These are phyloP conservation scores for Fimicolochytrium jonesii DNA, from an alignment of 192 early-diverging fungal genomes.

Conservation along the genomic window DNA sequence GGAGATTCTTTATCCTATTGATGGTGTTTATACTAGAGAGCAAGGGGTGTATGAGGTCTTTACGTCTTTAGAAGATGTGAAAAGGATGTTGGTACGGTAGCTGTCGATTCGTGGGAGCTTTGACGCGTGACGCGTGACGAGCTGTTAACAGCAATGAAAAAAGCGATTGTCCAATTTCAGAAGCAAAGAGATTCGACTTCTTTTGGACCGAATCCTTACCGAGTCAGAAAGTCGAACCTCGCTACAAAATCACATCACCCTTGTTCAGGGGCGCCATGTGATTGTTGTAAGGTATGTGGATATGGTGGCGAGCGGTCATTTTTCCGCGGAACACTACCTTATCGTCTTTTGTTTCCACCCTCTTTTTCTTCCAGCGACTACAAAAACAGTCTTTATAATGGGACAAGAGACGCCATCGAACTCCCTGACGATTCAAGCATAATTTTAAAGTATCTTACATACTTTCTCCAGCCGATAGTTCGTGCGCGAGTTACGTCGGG, in stretches of 20 bases:
- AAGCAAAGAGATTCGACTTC: not conserved
- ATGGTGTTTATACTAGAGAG: too few species aligned
- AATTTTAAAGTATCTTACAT: conserved; percentile 5
- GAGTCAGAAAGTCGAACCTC: not conserved
- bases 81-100: too few species aligned
- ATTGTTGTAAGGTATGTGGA: not conserved
- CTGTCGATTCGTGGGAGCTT: too few species aligned
- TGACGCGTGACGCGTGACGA: too few species aligned
- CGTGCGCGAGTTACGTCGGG: not conserved
- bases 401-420: conserved; percentile 5
- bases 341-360: not conserved
- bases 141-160: not conserved
- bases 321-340: not conserved
- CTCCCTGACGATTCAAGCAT: not conserved
- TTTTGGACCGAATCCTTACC: not conserved
- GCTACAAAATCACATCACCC: not conserved
- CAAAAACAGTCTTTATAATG: not conserved
- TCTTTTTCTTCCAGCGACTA: not conserved
- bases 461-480: not conserved
- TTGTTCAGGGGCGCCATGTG: not conserved
- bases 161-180: too few species aligned
- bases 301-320: not conserved
- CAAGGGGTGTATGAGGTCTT: too few species aligned
- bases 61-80: too few species aligned
- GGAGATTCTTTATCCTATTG: too few species aligned